Percentiles rank a stretch among this genome's conserved stretches.
Conservation (phyloP, 441 rosid species). For the Sinapis alba region DNA sequence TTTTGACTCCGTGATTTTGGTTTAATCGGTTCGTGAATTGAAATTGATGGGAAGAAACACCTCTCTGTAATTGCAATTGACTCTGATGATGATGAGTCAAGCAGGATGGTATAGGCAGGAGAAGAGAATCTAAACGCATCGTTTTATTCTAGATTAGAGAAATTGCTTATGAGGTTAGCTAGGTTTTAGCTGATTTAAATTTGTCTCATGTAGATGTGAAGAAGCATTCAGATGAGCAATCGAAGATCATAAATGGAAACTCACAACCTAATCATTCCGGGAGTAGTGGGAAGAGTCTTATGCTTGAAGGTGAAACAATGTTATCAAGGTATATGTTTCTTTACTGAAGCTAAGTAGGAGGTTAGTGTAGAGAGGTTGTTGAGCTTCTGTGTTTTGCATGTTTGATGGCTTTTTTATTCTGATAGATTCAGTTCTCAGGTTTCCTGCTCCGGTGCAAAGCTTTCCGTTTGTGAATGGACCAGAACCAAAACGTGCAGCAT, state of each 20-base stretch:
- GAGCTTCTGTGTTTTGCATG: slow-evolving; percentile 32
- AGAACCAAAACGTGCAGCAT: slow-evolving; percentile 60
- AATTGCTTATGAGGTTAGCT: background rate
- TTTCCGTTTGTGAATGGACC: slow-evolving; percentile 45
- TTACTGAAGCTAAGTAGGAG: slow-evolving; percentile 21
- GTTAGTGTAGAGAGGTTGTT: slow-evolving; percentile 14
- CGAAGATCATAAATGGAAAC: slow-evolving; percentile 35
- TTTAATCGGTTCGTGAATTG: background rate
- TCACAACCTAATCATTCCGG: slow-evolving; percentile 11
- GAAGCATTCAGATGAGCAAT: slow-evolving; percentile 40
- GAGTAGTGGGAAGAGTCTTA: slow-evolving; percentile 39
- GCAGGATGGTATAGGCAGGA: background rate
- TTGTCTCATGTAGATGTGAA: slow-evolving; percentile 53
- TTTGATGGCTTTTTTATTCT: slow-evolving; percentile 33
- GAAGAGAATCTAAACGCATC: background rate
- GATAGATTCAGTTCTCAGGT: slow-evolving; percentile 55
- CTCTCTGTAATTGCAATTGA: background rate
- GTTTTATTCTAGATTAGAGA: background rate
- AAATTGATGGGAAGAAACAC: slow-evolving; percentile 18
- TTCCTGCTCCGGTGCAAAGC: slow-evolving; percentile 48
- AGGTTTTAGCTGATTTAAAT: slow-evolving; percentile 4
- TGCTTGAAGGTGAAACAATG: slow-evolving; percentile 37
- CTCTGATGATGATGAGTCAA: slow-evolving; percentile 1
- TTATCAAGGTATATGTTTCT: slow-evolving; percentile 55
- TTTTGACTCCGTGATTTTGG: background rate